phyloP scores from a whole-genome alignment of 2,329 filamentous ascomycete species.

The Colletotrichum simmondsii region DNA sequence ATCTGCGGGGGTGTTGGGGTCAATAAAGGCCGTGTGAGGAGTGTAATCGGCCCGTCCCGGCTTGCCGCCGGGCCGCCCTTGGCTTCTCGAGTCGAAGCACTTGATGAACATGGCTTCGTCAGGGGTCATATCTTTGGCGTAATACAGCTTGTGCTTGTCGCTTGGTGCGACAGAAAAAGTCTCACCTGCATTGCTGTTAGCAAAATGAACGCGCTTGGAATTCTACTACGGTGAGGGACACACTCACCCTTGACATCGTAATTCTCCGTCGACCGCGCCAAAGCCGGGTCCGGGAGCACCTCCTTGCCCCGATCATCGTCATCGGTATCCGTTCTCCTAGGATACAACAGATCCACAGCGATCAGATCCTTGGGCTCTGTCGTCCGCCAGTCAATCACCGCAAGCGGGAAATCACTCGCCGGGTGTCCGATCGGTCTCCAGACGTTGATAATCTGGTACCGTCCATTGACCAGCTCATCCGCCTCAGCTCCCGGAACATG shows the following conservation, averaged over 20 bases:
- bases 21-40: constrained; percentile 66
- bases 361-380: constrained; percentile 69
- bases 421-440: constrained; percentile 75
- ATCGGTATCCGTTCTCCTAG: constrained; percentile 48
- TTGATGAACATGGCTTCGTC: constrained; percentile 61
- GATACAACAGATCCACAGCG: constrained; percentile 72
- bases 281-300: constrained; percentile 58
- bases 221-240: no score
- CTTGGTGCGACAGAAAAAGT: constrained; percentile 69
- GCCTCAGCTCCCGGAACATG: constrained; percentile 67
- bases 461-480: constrained; percentile 64
- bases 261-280: constrained; percentile 61
- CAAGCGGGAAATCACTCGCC: constrained; percentile 71
- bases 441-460: constrained; percentile 77
- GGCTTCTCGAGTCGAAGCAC: constrained; percentile 63
- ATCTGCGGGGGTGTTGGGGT: constrained; percentile 73
- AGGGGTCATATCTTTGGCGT: constrained; percentile 74
- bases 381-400: constrained; percentile 72
- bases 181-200: constrained; percentile 56
- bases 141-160: constrained; percentile 70
- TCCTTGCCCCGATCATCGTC: constrained; percentile 69
- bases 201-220: neutral
- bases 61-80: constrained; percentile 52
- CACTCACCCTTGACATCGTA: constrained; percentile 63
- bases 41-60: constrained; percentile 60